Evolutionary conservation across 106 monocot genomes (phyloP).

Genomic region (Hemerocallis citrina): DNA sequence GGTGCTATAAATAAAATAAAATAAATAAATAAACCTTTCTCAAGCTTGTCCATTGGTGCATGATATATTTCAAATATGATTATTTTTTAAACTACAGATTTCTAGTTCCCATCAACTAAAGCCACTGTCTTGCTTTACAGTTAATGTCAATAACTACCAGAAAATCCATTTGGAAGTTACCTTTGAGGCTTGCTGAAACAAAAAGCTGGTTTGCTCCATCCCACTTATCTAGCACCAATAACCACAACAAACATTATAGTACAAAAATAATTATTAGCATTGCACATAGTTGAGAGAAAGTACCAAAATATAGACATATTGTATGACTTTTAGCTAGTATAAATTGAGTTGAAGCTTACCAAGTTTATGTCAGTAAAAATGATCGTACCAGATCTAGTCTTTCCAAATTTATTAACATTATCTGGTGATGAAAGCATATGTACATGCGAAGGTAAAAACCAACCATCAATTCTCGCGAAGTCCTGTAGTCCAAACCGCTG

Average conservation of each 20-base stretch:
- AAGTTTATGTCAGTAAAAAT: conserved; percentile 88
- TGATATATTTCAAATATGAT: no score
- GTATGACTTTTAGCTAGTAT: not conserved
- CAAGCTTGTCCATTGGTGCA: no score
- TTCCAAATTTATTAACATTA: conserved; percentile 39
- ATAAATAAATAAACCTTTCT: no score
- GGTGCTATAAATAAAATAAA: no score
- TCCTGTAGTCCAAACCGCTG: conserved; percentile 48
- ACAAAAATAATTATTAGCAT: not conserved
- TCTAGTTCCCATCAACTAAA: no score
- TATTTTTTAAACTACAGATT: no score
- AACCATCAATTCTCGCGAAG: conserved; percentile 94
- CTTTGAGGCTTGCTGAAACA: conserved; percentile 97
- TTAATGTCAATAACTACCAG: not conserved
- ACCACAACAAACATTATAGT: not conserved
- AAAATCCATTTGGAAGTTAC: conserved; percentile 18
- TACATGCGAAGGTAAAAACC: conserved; percentile 58
- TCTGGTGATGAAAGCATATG: conserved; percentile 18
- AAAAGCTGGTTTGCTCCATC: conserved; percentile 97
- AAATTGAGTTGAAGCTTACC: conserved; percentile 37
- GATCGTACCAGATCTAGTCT: conserved; percentile 52
- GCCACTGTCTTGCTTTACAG: no score
- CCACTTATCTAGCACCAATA: conserved; percentile 72
- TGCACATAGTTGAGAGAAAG: not conserved
- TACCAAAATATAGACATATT: not conserved